Base-by-base conservation (phyloP, 1,284 basidiomycete species). In the Sporisorium sorghi region DNA sequence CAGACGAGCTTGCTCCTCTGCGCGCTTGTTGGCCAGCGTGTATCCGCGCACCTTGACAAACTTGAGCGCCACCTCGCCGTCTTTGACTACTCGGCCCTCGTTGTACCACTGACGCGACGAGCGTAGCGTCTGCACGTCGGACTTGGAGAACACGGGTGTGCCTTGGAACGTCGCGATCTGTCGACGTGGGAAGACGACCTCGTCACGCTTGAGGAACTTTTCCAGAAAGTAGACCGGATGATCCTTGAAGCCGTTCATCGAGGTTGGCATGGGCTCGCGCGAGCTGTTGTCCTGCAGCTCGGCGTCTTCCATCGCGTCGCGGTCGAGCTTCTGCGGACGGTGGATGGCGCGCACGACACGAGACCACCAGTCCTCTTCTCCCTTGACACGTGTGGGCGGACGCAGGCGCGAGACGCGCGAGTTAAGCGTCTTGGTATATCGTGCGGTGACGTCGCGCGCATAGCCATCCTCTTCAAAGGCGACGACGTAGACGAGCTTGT, bases 81-180 rank as follows among this genome's bases (percentile, higher is more conserved):
- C 87, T 76, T 89, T 89, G 64, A 98, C 87, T 54, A 87, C 87
- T 28, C 93, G 88, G 0, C 97, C 94, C 47, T 89, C 89, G 12
- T 95, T 90, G 90, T 96, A 91, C 94, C 95, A 99, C 80, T 92
- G 95, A 83, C 98, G 95, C 19, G 92, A 89, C 1, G 93, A 92
- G 84, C 95, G 96, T 60, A 97, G 88, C 4, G 89, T 86, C 19
- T 95, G 87, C 7, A 99, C 93, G 54, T 91, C 89, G 1, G 89
- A 89, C 30, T 95, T 91, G 40, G 92, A 88, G 84, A 92, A 99
- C n/a, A 99, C 96, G 12, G 93, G 87, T 82, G 95, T 93, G 54
- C 94, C 96, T 74, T 92, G 90, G 86, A 99, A 98, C 73, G 92
- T 91, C 28, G 95, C 96, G 37, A 97, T 87, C 81, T 94, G 91